Percentiles rank a stretch among this genome's conserved stretches.
phyloP scores from a whole-genome alignment of 2,329 filamentous ascomycete genomes.

The Aspergillus pseudoterreus region DNA sequence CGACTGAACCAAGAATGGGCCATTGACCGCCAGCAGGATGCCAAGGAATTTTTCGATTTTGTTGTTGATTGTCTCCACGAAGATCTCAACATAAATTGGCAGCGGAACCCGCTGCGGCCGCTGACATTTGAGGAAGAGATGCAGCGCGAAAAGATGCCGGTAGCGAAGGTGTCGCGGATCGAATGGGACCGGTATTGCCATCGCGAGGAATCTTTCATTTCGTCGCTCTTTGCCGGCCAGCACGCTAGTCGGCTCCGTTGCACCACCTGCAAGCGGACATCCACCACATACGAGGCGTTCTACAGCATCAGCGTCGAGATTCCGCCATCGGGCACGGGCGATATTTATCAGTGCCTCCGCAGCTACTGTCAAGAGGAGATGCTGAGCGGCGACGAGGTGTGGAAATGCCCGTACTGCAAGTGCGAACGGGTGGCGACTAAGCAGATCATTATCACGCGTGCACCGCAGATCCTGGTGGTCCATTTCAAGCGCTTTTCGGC shows the following conservation, averaged over 20 bases:
- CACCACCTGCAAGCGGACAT: slow-evolving; percentile 58
- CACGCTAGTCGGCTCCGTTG: slow-evolving; percentile 61
- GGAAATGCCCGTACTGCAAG: slow-evolving; percentile 73
- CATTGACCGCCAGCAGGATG: slow-evolving; percentile 77
- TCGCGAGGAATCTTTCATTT: slow-evolving; percentile 70
- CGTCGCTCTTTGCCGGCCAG: slow-evolving; percentile 73
- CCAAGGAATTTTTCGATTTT: slow-evolving; percentile 84
- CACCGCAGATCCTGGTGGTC: slow-evolving; percentile 75
- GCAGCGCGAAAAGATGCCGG: slow-evolving; percentile 57
- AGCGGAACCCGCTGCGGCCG: slow-evolving; percentile 54
- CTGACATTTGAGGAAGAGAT: slow-evolving; percentile 60
- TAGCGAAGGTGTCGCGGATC: slow-evolving; percentile 63
- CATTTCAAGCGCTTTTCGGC: slow-evolving; percentile 69
- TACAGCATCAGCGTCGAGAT: slow-evolving; percentile 70
- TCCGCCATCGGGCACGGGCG: slow-evolving; percentile 54
- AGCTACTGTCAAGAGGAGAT: slow-evolving; percentile 66
- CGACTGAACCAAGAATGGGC: slow-evolving; percentile 66
- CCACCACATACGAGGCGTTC: slow-evolving; percentile 66
- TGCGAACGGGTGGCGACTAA: slow-evolving; percentile 64
- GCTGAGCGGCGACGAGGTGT: slow-evolving; percentile 63
- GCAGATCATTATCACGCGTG: slow-evolving; percentile 69
- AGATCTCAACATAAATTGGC: slow-evolving; percentile 72
- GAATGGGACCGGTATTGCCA: slow-evolving; percentile 72
- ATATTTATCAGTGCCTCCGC: slow-evolving; percentile 66
- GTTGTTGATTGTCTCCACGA: slow-evolving; percentile 77